Evolutionary conservation across 129 eudicot species (phyloP).

Genomic region (Oenanthe sinensis): DNA sequence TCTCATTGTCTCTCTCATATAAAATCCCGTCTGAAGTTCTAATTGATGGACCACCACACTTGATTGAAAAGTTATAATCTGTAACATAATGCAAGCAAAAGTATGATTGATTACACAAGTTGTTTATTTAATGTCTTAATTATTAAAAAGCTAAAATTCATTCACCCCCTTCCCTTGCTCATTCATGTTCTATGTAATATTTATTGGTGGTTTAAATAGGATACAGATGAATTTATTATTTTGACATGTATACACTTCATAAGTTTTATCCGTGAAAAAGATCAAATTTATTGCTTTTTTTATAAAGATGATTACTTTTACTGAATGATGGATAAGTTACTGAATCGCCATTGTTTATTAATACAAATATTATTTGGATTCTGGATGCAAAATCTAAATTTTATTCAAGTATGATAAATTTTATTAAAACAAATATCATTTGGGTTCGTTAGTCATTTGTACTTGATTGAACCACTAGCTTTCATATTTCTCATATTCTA

Average conservation of each 20-base stretch:
- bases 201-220: not conserved
- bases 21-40: slow-evolving; percentile 23
- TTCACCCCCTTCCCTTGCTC: no score
- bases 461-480: not conserved
- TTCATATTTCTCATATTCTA: not conserved
- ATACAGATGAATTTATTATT: not conserved
- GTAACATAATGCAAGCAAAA: slow-evolving; percentile 11
- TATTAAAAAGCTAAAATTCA: not conserved
- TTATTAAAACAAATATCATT: no score
- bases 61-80: slow-evolving; percentile 69
- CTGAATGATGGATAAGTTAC: not conserved
- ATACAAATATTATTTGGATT: not conserved
- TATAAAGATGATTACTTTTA: not conserved
- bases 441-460: no score
- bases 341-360: not conserved
- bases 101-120: slow-evolving; percentile 3
- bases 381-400: not conserved
- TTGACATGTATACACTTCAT: no score
- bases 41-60: slow-evolving; percentile 59
- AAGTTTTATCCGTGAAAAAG: not conserved
- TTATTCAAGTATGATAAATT: not conserved
- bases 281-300: not conserved
- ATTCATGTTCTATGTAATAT: not conserved
- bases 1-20: slow-evolving; percentile 43
- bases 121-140: not conserved